Evolutionary conservation across 768 basidiomycete genomes (phyloP), one percentile per base, ranked within the genome.

Genomic region (Podaxis pistillaris): DNA sequence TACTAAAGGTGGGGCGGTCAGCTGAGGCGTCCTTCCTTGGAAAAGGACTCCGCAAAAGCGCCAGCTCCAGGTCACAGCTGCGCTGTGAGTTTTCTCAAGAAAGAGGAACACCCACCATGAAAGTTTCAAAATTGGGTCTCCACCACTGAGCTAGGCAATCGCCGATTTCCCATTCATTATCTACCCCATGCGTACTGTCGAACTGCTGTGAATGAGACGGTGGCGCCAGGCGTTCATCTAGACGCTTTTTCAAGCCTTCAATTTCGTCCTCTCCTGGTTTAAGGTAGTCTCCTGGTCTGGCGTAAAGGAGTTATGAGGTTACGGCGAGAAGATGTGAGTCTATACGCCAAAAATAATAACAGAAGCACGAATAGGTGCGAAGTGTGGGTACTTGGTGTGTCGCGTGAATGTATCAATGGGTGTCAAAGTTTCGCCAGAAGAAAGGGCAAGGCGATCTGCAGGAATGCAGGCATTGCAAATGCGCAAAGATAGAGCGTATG

Each of bases 91-190:
- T 51, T 40, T 41, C 26, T 33, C 58, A 3, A 41, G 49, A 51
- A 46, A 17, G 12, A 38, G 44, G 19, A n/a, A 56, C 51, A 82
- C 90, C 70, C 68, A 96, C 96, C 91, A 97, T 96, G 76, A 98
- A 98, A 0, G 94, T 96, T 79, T 99, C 97, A 68, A 97, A 99
- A 71, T 97, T 97, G 0, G 96, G 96, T 54, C 97, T 78, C 91
- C 93, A 99, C 96, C 96, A 99, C 72, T 96, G 94, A 0, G 94
- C 94, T n/a, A 98, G 81, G 68, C 94, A 95, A 68, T 98, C 96
- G 1, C 91, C 91, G 41, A 98, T 94, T 74, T 96, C 91, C 97
- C 97, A 99, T 47, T 95, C 93, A 57, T 91, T 91, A 69, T 89
- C 89, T 19, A 89, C 84, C 0, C 88, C 90, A 64, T 93, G 89